Evolutionary conservation across 495 filamentous ascomycete genomes (phyloP), one percentile per base, ranked within the genome.

Genomic region (Rhypophila decipiens): DNA sequence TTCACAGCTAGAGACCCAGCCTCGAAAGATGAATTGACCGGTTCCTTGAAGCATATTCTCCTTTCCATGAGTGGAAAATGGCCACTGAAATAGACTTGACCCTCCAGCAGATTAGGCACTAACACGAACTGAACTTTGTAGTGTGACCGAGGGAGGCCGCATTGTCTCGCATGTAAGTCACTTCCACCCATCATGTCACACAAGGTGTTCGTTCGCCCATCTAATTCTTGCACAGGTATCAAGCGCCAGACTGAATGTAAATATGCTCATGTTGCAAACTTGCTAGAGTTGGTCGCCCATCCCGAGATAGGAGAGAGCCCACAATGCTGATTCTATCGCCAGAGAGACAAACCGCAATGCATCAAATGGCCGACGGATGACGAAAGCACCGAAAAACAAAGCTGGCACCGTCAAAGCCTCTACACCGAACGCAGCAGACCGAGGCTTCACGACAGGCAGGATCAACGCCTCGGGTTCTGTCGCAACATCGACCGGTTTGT

Each of bases 211-310:
- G 13, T 3, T 13, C 29, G 12, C 8, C 23, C 23, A 11, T 10
- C n/a, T 41, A 57, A 46, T 42, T 27, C 20, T 8, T 11, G 19
- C 2, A 15, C 33, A 78, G 75, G 75, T 59, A 73, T 84, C 50
- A 86, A 86, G 64, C 71, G 84, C 12, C 75, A 84, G 65, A 83
- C 82, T 0, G 74, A 80, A 47, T 87, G 84, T 63, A 71, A 75
- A 56, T 86, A 86, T 71, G 82, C 79, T 5, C 71, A 73, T 41
- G 75, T 84, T 29, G 84, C 84, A 24, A 83, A 86, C 58, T 63
- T 85, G 18, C 73, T 86, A 7, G 83, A 85, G 80, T 83, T 53
- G 67, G 75, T 73, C 2, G 15, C 10, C 21, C 20, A 24, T 15
- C 43, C 18, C 22, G 27, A 42, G 5, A n/a, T n/a, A 18, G n/a